Evolutionary conservation across 1,284 basidiomycete genomes (phyloP).

Genomic region (Rhodotorula sp.): DNA sequence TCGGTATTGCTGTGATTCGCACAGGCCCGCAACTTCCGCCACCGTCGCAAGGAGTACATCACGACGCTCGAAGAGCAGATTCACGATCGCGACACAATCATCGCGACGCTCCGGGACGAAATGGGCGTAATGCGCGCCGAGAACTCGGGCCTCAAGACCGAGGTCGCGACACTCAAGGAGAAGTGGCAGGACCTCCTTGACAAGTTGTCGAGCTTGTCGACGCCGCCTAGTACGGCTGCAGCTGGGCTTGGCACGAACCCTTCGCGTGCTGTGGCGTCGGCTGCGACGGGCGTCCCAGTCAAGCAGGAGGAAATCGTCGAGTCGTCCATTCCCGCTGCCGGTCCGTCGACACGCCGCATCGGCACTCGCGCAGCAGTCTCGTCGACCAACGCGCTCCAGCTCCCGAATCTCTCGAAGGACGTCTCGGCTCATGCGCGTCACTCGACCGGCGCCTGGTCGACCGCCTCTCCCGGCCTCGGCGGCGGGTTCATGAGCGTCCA

Average conservation of each 20-base stretch:
- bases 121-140: constrained; percentile 52
- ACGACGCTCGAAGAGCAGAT: constrained; percentile 72
- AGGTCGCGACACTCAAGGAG: constrained; percentile 78
- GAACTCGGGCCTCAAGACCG: constrained; percentile 78
- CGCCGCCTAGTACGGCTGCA: constrained; percentile 32
- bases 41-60: constrained; percentile 76
- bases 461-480: constrained; percentile 39
- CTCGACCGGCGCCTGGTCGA: constrained; percentile 18
- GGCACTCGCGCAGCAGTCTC: constrained; percentile 22
- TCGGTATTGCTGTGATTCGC: constrained; percentile 55
- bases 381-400: constrained; percentile 48
- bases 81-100: constrained; percentile 83
- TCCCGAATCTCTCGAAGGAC: constrained; percentile 80
- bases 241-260: constrained; percentile 38
- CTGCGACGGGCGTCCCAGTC: constrained; percentile 9
- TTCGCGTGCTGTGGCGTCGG: constrained; percentile 20
- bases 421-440: constrained; percentile 57
- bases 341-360: constrained; percentile 7
- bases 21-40: constrained; percentile 73
- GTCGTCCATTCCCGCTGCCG: background rate
- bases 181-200: constrained; percentile 47
- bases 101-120: constrained; percentile 82
- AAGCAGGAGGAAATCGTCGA: constrained; percentile 33
- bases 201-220: constrained; percentile 48
- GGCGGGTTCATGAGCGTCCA: constrained; percentile 81